phyloP scores from a whole-genome alignment of 1,284 basidiomycete species.

The Cutaneotrichosporon arboriforme region DNA sequence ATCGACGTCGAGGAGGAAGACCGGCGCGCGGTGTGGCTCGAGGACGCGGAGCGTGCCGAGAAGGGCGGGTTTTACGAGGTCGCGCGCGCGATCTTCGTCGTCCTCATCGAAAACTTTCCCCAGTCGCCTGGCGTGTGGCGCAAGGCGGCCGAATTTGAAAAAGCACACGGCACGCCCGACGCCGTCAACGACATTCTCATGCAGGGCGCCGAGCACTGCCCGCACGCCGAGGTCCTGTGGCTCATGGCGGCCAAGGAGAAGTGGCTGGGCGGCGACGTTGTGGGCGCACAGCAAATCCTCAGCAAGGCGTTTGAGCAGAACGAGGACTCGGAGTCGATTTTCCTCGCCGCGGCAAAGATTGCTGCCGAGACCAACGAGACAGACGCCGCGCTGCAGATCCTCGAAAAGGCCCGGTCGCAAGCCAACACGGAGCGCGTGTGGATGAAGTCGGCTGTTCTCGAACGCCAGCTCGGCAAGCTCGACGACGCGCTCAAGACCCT shows the following conservation, averaged over 20 bases:
- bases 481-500: conserved; percentile 70
- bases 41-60: conserved; percentile 80
- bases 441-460: conserved; percentile 97
- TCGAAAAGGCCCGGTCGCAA: conserved; percentile 79
- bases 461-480: conserved; percentile 74
- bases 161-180: conserved; percentile 76
- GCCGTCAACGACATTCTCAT: conserved; percentile 75
- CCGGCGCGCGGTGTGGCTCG: conserved; percentile 78
- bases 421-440: conserved; percentile 90
- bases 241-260: conserved; percentile 95
- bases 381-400: conserved; percentile 73
- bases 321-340: conserved; percentile 93
- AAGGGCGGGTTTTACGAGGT: conserved; percentile 70
- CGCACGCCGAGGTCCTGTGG: conserved; percentile 93
- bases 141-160: conserved; percentile 85
- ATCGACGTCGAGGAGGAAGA: conserved; percentile 96
- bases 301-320: conserved; percentile 89
- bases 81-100: conserved; percentile 79
- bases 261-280: conserved; percentile 81
- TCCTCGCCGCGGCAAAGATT: conserved; percentile 92
- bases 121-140: conserved; percentile 78
- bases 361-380: conserved; percentile 90
- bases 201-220: conserved; percentile 79
- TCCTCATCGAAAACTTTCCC: conserved; percentile 86
- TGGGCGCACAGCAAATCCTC: conserved; percentile 77